Base-by-base conservation (phyloP, 1,284 basidiomycete species). In the Waitea zeae region DNA sequence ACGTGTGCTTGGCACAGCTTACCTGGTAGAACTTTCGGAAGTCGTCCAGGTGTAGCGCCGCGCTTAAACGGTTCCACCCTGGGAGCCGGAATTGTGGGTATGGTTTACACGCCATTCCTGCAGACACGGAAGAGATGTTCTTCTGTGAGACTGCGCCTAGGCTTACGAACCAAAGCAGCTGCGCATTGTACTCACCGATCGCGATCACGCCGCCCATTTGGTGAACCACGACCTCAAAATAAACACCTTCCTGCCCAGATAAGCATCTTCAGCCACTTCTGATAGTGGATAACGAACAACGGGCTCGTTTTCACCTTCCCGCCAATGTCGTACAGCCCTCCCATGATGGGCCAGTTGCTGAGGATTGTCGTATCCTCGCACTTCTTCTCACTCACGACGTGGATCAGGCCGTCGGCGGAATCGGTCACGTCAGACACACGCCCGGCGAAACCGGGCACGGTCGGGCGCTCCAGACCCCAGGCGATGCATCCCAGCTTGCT, bases 21-120 rank as follows among this genome's bases (percentile, higher is more conserved):
- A 26, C 22, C 22, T 26, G 7, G 43, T 68, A 77, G 57, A 76
- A 80, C 46, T 76, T 77, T 43, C 71, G 64, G 45, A 73, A 56
- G 50, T 80, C 76, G 45, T 79, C 76, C 20, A 79, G 59, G 43
- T 79, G 75, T 17, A 77, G 55, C 0, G 62, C 76, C 1, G 66
- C 68, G 39, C 72, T 75, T 19, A 65, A 55, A 28, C 76, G 55
- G 44, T 80, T 72, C 75, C 76, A 79, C 0, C 76, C 76, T n/a
- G 76, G 75, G 27, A 76, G 58, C 15, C 75, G 62, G 54, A 64
- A 74, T 1, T 53, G 49, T 3, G 75, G 76, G 42, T 77, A 77
- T 3, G 76, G 75, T 12, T 57, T 57, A 43, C 71, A 76, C n/a
- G 70, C 57, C 5, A 67, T 72, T 4, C 76, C 75, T 78, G 37